These are phyloP conservation scores for Trichoderma simmonsii DNA, from an alignment of 2,329 filamentous ascomycete genomes.

Conservation along the genomic window DNA sequence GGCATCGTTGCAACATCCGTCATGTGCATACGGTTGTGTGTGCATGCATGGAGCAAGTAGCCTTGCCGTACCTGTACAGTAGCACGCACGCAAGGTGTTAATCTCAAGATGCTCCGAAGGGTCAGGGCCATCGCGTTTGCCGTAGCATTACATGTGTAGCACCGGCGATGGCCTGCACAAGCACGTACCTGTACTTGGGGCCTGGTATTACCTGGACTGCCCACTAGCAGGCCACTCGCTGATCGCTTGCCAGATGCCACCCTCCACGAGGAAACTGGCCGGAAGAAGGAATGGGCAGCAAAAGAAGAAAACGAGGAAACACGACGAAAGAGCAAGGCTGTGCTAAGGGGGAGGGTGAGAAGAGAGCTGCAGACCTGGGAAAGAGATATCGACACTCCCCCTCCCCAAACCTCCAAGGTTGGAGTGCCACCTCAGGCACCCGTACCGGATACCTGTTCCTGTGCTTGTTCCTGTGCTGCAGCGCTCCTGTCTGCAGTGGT, in stretches of 20 bases:
- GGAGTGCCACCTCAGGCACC: background rate
- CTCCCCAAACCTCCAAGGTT: background rate
- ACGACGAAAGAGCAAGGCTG: constrained; percentile 11
- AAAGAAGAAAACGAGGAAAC: background rate
- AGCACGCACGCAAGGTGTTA: background rate
- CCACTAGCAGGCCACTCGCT: background rate
- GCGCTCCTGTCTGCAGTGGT: background rate
- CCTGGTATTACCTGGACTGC: background rate
- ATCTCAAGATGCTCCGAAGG: background rate
- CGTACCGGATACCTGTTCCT: background rate
- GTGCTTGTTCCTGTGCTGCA: background rate
- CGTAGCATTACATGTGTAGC: background rate
- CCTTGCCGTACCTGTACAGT: background rate
- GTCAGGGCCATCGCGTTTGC: background rate
- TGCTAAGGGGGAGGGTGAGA: constrained; percentile 3
- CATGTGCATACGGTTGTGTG: constrained; percentile 12
- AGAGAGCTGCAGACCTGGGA: background rate
- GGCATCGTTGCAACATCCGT: background rate
- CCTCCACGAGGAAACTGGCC: background rate
- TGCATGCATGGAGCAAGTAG: background rate
- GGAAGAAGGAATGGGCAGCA: background rate
- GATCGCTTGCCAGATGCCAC: background rate
- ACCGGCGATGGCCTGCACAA: background rate
- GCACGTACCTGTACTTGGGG: background rate
- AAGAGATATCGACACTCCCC: constrained; percentile 9